Conservation (phyloP, 1,284 basidiomycete species). For the Cryptococcus sp. region DNA sequence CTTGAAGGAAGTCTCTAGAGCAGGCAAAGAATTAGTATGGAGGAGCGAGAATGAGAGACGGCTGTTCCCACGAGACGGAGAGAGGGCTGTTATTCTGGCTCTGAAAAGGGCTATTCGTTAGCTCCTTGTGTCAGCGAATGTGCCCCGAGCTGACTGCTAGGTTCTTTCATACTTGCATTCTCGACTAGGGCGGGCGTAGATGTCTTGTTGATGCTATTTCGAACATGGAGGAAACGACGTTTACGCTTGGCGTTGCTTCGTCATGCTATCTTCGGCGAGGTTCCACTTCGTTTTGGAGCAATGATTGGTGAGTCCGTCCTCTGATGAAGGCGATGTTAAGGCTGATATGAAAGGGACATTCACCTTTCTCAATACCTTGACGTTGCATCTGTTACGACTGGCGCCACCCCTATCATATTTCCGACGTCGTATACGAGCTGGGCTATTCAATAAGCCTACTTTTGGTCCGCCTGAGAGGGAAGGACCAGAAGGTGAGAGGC, state of each 20-base stretch:
- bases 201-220: slow-evolving; percentile 65
- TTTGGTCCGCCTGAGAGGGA: slow-evolving; percentile 50
- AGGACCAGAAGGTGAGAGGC: slow-evolving; percentile 54
- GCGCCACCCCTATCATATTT: slow-evolving; percentile 57
- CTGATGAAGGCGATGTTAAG: neutral
- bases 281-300: slow-evolving; percentile 73
- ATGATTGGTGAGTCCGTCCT: slow-evolving; percentile 65
- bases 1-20: slow-evolving; percentile 27
- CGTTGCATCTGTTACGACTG: slow-evolving; percentile 77
- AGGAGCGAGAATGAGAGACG: slow-evolving; percentile 71
- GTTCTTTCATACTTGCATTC: slow-evolving; percentile 72
- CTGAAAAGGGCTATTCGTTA: slow-evolving; percentile 67
- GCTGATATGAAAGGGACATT: slow-evolving; percentile 58
- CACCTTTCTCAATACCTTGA: slow-evolving; percentile 72
- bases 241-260: slow-evolving; percentile 60
- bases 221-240: slow-evolving; percentile 56
- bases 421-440: slow-evolving; percentile 39
- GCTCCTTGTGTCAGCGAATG: slow-evolving; percentile 39
- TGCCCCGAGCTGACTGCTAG: slow-evolving; percentile 46
- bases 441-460: slow-evolving; percentile 31
- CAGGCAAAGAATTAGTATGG: slow-evolving; percentile 61
- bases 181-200: slow-evolving; percentile 75
- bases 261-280: slow-evolving; percentile 71
- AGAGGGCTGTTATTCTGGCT: slow-evolving; percentile 70
- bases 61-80: slow-evolving; percentile 61